phyloP scores from a whole-genome alignment of 768 basidiomycete species.

The Suillus alpinus region DNA sequence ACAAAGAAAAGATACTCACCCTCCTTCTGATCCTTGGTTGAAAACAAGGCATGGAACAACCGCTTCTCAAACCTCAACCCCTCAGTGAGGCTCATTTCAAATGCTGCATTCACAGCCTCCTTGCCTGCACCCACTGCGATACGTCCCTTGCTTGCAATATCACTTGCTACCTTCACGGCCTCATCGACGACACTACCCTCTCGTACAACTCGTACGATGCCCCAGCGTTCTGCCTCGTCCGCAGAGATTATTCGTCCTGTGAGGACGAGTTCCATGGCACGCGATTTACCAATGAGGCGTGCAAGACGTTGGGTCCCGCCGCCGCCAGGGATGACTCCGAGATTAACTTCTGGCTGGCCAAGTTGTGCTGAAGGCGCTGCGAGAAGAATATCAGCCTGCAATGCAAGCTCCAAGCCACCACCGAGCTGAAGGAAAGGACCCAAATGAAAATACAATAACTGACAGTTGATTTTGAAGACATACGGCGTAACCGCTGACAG shows the following conservation, averaged over 20 bases:
- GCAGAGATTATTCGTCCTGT: constrained; percentile 84
- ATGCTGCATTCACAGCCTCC: constrained; percentile 93
- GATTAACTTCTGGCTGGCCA: constrained; percentile 94
- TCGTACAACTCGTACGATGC: constrained; percentile 76
- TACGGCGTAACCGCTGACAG: constrained; percentile 92
- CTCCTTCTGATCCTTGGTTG: constrained; percentile 94
- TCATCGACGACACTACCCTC: constrained; percentile 84
- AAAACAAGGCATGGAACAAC: constrained; percentile 89
- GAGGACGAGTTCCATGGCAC: constrained; percentile 91
- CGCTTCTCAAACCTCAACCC: constrained; percentile 86
- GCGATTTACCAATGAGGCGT: constrained; percentile 83
- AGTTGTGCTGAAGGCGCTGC: constrained; percentile 89
- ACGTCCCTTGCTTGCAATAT: constrained; percentile 79
- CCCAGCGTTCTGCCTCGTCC: constrained; percentile 82
- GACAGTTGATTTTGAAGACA: constrained; percentile 26
- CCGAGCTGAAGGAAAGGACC: constrained; percentile 61
- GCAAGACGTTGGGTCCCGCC: constrained; percentile 93
- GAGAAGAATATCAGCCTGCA: constrained; percentile 95
- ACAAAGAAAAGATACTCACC: constrained; percentile 45
- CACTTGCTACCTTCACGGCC: constrained; percentile 75
- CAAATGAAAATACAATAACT: background rate
- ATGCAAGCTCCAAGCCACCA: constrained; percentile 93
- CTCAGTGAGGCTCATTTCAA: constrained; percentile 76
- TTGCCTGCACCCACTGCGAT: constrained; percentile 85
- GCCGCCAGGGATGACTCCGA: constrained; percentile 92